Percentiles rank a stretch among this genome's conserved stretches.
Conservation (phyloP, 1,284 basidiomycete species). For the Tremellales sp. region DNA sequence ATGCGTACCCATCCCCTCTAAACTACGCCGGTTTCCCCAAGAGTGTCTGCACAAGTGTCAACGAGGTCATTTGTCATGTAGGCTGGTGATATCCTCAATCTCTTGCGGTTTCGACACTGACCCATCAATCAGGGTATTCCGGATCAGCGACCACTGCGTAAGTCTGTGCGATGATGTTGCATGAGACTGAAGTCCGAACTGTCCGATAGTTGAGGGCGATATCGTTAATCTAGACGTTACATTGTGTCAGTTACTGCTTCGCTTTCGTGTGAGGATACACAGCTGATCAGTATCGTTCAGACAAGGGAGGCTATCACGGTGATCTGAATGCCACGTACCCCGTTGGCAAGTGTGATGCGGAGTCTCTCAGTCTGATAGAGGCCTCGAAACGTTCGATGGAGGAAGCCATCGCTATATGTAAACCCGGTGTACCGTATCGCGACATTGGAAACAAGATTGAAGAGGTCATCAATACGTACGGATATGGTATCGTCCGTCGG, state of each 20-base stretch:
- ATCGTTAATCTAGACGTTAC: constrained; percentile 81
- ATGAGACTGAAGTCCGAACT: constrained; percentile 1
- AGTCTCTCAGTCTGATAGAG: constrained; percentile 73
- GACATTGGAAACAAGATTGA: constrained; percentile 58
- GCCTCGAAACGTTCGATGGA: constrained; percentile 77
- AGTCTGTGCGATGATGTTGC: neutral
- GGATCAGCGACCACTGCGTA: constrained; percentile 69
- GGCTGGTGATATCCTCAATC: constrained; percentile 7
- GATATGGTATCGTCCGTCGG: constrained; percentile 77
- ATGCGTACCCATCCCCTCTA: constrained; percentile 89
- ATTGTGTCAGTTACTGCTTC: constrained; percentile 41
- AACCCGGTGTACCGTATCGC: constrained; percentile 78
- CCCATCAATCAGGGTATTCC: constrained; percentile 63
- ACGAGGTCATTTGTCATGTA: constrained; percentile 91
- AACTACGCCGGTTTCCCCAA: constrained; percentile 93
- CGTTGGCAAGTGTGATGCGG: constrained; percentile 79
- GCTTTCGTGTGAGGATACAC: constrained; percentile 1
- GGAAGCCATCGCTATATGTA: constrained; percentile 82
- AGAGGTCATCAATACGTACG: constrained; percentile 70
- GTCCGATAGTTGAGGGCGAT: constrained; percentile 76
- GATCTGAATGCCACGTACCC: constrained; percentile 85
- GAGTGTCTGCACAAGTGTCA: constrained; percentile 91
- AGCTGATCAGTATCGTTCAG: constrained; percentile 4
- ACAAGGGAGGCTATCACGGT: constrained; percentile 80
- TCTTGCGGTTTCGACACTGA: constrained; percentile 8